phyloP scores from a whole-genome alignment of 768 basidiomycete genomes.

The Podaxis rugospora region DNA sequence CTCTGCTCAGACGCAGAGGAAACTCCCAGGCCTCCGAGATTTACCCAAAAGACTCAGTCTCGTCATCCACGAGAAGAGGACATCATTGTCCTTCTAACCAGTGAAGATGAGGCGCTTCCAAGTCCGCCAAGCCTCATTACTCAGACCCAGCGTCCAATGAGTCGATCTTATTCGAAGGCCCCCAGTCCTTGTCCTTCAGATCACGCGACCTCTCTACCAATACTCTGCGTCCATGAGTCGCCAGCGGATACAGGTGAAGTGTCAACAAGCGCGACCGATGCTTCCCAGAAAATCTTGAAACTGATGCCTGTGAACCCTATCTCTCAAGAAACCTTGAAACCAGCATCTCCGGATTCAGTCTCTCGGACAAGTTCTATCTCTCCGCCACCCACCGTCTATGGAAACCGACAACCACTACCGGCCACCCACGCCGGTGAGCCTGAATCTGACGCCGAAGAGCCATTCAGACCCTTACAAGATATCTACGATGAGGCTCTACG shows the following conservation, averaged over 20 bases:
- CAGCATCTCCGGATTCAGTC: background rate
- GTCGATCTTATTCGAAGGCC: background rate
- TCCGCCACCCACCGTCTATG: too few species aligned
- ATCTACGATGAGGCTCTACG: slow-evolving; percentile 1
- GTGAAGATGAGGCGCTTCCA: slow-evolving; percentile 15
- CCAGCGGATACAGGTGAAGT: too few species aligned
- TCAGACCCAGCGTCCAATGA: background rate
- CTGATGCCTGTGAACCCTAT: background rate
- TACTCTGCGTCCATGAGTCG: background rate
- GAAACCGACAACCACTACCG: background rate
- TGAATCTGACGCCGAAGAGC: background rate
- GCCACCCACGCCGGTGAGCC: background rate
- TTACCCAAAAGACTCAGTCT: background rate
- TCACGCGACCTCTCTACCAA: background rate
- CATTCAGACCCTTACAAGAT: background rate
- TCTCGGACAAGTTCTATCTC: background rate
- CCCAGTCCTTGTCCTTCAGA: background rate
- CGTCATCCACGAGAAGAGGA: slow-evolving; percentile 1
- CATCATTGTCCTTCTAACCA: slow-evolving; percentile 14
- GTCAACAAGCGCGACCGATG: background rate
- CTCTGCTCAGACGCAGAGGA: slow-evolving; percentile 20
- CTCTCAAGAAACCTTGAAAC: background rate
- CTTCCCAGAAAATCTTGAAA: background rate
- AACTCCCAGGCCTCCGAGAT: background rate
- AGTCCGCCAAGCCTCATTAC: too few species aligned